These are phyloP conservation scores for Exophiala viscosa DNA, from an alignment of 2,329 filamentous ascomycete genomes.

Conservation along the genomic window DNA sequence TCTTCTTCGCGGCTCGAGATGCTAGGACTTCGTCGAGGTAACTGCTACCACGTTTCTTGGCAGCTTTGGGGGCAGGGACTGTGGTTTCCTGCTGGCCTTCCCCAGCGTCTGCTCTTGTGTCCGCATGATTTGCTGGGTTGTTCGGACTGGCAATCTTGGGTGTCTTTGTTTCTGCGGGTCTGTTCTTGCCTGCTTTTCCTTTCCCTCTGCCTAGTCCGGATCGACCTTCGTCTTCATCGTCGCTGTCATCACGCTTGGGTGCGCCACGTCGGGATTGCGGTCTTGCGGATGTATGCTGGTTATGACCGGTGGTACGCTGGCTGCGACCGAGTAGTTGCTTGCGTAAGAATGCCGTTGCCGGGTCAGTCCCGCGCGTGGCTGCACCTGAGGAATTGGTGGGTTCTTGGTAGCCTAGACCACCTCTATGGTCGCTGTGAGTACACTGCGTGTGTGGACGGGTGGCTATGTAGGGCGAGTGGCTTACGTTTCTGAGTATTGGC, in stretches of 20 bases:
- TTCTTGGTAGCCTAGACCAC: conserved; percentile 11
- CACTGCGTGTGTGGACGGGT: background rate
- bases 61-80: background rate
- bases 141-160: background rate
- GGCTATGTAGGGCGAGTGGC: background rate
- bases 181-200: background rate
- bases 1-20: conserved; percentile 25
- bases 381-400: background rate
- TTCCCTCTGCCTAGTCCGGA: conserved; percentile 2
- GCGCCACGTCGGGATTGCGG: background rate
- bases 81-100: background rate
- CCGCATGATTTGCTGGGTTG: background rate
- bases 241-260: conserved; percentile 8
- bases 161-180: background rate
- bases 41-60: conserved; percentile 22
- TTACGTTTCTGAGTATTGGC: conserved; percentile 14
- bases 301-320: background rate
- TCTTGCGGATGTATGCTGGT: conserved; percentile 1
- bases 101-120: no score
- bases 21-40: conserved; percentile 28
- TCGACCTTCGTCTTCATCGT: conserved; percentile 16
- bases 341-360: conserved; percentile 18
- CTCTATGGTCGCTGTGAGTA: background rate
- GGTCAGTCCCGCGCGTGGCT: background rate
- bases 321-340: conserved; percentile 18